Evolutionary conservation across 2,329 filamentous ascomycete genomes (phyloP).

Genomic region (Fusarium globosum): DNA sequence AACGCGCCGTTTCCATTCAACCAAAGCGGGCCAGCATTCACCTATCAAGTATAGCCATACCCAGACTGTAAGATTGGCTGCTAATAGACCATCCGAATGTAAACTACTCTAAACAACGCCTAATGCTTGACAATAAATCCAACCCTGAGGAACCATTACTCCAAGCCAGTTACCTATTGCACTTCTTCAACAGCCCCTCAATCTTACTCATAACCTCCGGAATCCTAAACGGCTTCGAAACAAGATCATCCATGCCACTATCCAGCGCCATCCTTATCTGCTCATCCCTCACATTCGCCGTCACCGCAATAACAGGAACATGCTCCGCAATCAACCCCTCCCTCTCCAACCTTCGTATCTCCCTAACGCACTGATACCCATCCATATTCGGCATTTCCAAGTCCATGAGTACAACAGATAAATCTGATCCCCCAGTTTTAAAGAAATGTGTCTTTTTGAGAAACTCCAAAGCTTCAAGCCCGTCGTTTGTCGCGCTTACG

Average conservation of each 20-base stretch:
- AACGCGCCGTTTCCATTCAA: background rate
- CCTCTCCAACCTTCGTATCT: slow-evolving; percentile 54
- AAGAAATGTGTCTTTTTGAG: slow-evolving; percentile 50
- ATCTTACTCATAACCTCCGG: slow-evolving; percentile 67
- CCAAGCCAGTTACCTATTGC: background rate
- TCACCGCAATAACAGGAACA: slow-evolving; percentile 60
- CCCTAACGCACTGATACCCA: slow-evolving; percentile 55
- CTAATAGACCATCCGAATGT: too few relatives aligned
- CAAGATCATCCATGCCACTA: slow-evolving; percentile 61
- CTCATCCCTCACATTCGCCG: slow-evolving; percentile 62
- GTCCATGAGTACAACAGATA: slow-evolving; percentile 59
- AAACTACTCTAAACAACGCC: background rate
- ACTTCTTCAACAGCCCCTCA: slow-evolving; percentile 28
- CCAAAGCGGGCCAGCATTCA: too few relatives aligned
- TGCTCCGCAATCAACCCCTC: slow-evolving; percentile 47
- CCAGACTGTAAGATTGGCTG: accelerated
- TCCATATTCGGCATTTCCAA: slow-evolving; percentile 63
- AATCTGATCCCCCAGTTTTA: slow-evolving; percentile 23
- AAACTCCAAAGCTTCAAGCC: slow-evolving; percentile 64
- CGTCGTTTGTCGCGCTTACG: slow-evolving; percentile 71
- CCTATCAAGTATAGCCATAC: accelerated
- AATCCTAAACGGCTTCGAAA: slow-evolving; percentile 68
- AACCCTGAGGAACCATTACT: accelerated
- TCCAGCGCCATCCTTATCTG: slow-evolving; percentile 52
- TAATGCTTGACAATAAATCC: background rate